Conservation (phyloP, 2,329 filamentous ascomycete species). For the Aspergillus sp. region DNA sequence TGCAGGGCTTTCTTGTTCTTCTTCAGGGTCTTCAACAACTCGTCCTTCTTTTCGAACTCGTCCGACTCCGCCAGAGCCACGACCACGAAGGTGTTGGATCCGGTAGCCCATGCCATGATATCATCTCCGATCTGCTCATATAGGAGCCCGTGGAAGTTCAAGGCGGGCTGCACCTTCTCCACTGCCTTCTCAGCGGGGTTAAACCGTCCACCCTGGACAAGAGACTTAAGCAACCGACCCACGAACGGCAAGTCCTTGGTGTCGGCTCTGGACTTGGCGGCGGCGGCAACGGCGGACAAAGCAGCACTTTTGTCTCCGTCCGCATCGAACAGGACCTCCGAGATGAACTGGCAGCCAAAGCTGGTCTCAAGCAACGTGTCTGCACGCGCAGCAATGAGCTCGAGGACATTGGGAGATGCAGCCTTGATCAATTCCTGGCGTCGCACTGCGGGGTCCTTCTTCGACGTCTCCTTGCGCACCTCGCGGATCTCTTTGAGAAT, state of each 20-base stretch:
- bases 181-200: conserved; percentile 71
- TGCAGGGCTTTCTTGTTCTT: conserved; percentile 71
- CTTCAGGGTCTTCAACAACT: conserved; percentile 68
- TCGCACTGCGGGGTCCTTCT: conserved; percentile 80
- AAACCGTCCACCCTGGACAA: conserved; percentile 86
- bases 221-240: conserved; percentile 83
- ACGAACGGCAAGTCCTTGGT: conserved; percentile 65
- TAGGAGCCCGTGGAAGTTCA: conserved; percentile 78
- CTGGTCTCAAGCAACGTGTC: conserved; percentile 68
- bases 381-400: conserved; percentile 68
- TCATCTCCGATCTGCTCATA: conserved; percentile 76
- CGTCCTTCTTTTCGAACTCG: conserved; percentile 65
- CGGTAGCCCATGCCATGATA: conserved; percentile 79
- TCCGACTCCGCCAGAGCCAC: conserved; percentile 75
- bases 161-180: conserved; percentile 69
- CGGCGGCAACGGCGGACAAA: conserved; percentile 62
- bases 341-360: conserved; percentile 84
- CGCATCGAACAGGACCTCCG: conserved; percentile 75
- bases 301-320: conserved; percentile 75
- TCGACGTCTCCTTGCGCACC: conserved; percentile 80
- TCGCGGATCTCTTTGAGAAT: conserved; percentile 74
- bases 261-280: conserved; percentile 42
- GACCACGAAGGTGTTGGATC: conserved; percentile 81
- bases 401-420: conserved; percentile 72
- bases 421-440: conserved; percentile 73